Base-by-base conservation (phyloP, 257 asterid species). In the Solanum appendiculatum region DNA sequence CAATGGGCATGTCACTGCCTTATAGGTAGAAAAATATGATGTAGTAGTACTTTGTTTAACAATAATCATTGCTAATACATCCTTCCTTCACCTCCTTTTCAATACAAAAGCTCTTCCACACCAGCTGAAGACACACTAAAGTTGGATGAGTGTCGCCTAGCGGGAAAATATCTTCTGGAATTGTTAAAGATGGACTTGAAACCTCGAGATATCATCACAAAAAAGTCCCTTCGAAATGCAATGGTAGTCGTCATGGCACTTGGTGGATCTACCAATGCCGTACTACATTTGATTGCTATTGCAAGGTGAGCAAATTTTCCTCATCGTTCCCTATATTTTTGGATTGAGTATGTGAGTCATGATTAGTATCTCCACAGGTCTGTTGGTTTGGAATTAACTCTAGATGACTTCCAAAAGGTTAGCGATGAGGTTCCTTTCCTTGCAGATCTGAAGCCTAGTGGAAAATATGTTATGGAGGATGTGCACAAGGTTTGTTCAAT, bases 371-470 rank as follows among this genome's bases (percentile, higher is more conserved):
- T 87, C 92, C 83, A 85, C 98, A 97, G 99, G 96, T 97, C 99
- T 68, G 99, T 97, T 77, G 99, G 99, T 85, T 90, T 97, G 93
- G 91, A 94, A 63, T 90, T 97, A 85, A 92, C 94, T 54, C 94
- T 95, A 25, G 95, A 95, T 78, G 99, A 97, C 91, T 97, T 97
- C 94, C 99, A 97, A 88, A 95, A 93, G 94, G 96, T 97, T 83
- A 97, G 99, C 86, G 99, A 97, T 90, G 70, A 66, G 91, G 95
- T 95, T 83, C 99, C 99, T 12, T 94, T 97, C 92, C 99, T 97
- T 72, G 99, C 99, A 85, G 99, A 97, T 94, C 96, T 97, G 77
- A 97, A 97, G 93, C 99, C 99, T 74, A 97, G 99, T 93, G 99
- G 99, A 69, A 97, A 95, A 92, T 97, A 92, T 88, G 99, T 97